These are phyloP conservation scores for Uncinocarpus reesii DNA, from an alignment of 2,329 filamentous ascomycete genomes.

Conservation along the genomic window DNA sequence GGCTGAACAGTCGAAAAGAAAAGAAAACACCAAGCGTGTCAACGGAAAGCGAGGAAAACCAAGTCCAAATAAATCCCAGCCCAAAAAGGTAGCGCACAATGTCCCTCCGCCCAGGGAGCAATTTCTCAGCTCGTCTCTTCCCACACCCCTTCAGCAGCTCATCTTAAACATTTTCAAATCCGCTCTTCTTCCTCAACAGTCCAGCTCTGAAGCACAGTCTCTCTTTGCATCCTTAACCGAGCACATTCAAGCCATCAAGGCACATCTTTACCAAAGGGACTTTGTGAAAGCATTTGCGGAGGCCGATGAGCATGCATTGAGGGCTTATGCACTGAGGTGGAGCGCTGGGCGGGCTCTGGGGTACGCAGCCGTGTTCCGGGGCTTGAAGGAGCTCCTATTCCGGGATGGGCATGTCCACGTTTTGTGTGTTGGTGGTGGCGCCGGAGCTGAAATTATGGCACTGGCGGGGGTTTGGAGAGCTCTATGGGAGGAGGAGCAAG, in stretches of 20 bases:
- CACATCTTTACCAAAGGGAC: conserved; percentile 74
- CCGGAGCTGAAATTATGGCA: conserved; percentile 57
- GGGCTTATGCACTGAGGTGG: conserved; percentile 82
- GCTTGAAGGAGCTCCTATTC: neutral
- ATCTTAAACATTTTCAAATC: conserved; percentile 63
- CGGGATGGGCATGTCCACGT: conserved; percentile 25
- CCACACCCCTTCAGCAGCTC: conserved; percentile 53
- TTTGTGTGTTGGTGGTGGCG: conserved; percentile 54
- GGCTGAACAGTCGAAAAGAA: neutral
- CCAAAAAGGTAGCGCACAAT: neutral
- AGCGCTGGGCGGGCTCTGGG: conserved; percentile 75
- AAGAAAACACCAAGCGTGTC: neutral
- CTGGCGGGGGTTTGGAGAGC: conserved; percentile 45
- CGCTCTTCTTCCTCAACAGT: conserved; percentile 48
- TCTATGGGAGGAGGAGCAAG: conserved; percentile 19
- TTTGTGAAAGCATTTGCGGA: conserved; percentile 64
- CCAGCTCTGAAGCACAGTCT: neutral
- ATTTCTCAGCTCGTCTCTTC: conserved; percentile 24
- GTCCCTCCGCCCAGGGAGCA: neutral
- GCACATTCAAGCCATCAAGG: conserved; percentile 70
- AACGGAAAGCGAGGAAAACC: neutral
- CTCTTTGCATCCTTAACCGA: conserved; percentile 39
- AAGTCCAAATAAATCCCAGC: neutral
- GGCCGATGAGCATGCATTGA: conserved; percentile 56
- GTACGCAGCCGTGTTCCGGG: conserved; percentile 54